phyloP scores from a whole-genome alignment of 371 early-diverging fungal species.

The Mucor sp. region DNA sequence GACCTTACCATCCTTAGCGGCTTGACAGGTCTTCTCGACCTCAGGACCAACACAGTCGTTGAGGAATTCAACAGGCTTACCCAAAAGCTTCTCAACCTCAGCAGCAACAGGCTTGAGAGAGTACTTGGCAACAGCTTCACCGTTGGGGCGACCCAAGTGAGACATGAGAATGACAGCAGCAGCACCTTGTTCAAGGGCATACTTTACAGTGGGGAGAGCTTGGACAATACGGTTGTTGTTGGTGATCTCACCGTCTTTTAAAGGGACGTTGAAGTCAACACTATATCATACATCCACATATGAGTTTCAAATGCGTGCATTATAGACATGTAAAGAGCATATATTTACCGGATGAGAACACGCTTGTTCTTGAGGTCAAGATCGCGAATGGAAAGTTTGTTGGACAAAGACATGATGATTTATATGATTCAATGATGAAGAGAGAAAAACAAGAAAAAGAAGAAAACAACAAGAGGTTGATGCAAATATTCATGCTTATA shows the following conservation, averaged over 20 bases:
- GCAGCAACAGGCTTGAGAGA: constrained; percentile 93
- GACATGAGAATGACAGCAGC: constrained; percentile 93
- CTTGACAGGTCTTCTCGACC: constrained; percentile 83
- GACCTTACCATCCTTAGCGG: constrained; percentile 81
- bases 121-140: constrained; percentile 84
- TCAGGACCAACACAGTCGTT: constrained; percentile 91
- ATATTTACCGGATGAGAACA: constrained; percentile 88
- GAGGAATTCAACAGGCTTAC: constrained; percentile 88
- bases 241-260: constrained; percentile 88
- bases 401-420: constrained; percentile 57
- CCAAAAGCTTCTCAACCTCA: constrained; percentile 83
- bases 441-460: neutral
- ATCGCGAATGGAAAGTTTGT: constrained; percentile 85
- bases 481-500: constrained; percentile 1
- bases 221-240: constrained; percentile 98
- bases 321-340: neutral
- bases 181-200: constrained; percentile 87
- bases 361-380: constrained; percentile 87
- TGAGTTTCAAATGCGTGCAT: neutral
- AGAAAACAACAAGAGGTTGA: neutral
- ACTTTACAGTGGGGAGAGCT: constrained; percentile 95
- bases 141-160: constrained; percentile 99
- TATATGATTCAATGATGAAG: constrained; percentile 1
- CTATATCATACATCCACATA: constrained; percentile 36
- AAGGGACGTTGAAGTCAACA: constrained; percentile 99